phyloP scores from a whole-genome alignment of 2,329 filamentous ascomycete genomes.

The Acephala macrosclerotiorum region DNA sequence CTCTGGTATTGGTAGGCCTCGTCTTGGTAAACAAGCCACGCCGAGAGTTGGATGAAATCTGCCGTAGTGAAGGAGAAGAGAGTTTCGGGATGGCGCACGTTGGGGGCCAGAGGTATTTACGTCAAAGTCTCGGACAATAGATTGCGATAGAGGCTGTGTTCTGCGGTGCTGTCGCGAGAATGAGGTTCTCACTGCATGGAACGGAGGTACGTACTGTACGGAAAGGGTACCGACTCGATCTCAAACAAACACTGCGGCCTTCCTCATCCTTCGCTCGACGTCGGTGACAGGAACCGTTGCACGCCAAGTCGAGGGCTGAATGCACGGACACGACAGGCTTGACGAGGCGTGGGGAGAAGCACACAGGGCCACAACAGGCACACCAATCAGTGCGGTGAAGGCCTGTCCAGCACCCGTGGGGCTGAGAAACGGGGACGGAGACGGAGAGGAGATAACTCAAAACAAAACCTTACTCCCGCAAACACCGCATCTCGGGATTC shows the following conservation, averaged over 20 bases:
- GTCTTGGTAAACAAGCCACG: background rate
- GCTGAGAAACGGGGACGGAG: background rate
- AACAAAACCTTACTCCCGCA: background rate
- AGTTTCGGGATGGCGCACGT: background rate
- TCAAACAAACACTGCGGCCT: background rate
- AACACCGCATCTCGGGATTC: background rate
- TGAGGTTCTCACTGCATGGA: background rate
- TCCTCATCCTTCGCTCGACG: background rate
- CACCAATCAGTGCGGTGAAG: background rate
- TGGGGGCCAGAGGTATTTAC: constrained; percentile 4
- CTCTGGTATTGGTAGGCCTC: background rate
- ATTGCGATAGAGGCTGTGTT: constrained; percentile 9
- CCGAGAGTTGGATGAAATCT: background rate
- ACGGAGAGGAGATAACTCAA: background rate
- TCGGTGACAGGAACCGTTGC: constrained; percentile 6
- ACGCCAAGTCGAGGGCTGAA: constrained; percentile 4
- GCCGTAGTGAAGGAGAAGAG: background rate
- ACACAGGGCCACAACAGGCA: background rate
- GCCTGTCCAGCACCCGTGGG: background rate
- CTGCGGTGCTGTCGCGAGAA: background rate
- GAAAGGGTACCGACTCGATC: background rate
- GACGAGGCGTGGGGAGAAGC: background rate
- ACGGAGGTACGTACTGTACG: background rate
- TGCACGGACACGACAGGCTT: background rate
- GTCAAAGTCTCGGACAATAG: constrained; percentile 1